A percentile compares a stretch with the other conserved stretches of the same genome.
These are phyloP conservation scores for Yamadazyma triangularis DNA, from an alignment of 1,139 yeast genomes.

Conservation along the genomic window DNA sequence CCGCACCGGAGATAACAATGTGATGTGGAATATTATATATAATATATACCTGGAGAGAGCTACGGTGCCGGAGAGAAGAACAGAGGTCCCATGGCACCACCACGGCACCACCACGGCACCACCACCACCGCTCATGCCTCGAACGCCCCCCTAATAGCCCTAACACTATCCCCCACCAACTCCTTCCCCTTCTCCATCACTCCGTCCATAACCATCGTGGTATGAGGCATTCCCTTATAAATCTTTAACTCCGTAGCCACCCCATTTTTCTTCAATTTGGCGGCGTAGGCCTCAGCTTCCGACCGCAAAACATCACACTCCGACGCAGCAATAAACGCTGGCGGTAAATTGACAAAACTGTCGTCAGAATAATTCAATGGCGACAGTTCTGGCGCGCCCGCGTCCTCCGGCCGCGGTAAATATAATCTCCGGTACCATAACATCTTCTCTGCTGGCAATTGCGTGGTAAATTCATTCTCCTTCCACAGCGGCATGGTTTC, in stretches of 20 bases:
- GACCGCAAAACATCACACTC: constrained; percentile 45
- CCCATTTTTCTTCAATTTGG: constrained; percentile 36
- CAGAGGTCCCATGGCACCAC: too few species aligned
- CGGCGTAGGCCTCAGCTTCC: constrained; percentile 41
- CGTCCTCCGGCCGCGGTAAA: constrained; percentile 32
- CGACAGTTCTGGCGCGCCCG: constrained; percentile 38
- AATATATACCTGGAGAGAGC: too few species aligned
- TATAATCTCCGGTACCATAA: constrained; percentile 44
- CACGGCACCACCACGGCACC: too few species aligned
- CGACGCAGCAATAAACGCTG: constrained; percentile 40
- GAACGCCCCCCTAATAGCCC: constrained; percentile 20
- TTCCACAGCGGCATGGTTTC: constrained; percentile 37
- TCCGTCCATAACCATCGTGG: constrained; percentile 47
- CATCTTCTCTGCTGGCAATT: constrained; percentile 47
- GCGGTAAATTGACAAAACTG: constrained; percentile 36
- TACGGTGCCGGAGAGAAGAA: too few species aligned
- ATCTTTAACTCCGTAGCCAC: constrained; percentile 27
- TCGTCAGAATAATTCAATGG: constrained; percentile 40
- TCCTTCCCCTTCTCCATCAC: constrained; percentile 36
- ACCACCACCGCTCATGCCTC: too few species aligned
- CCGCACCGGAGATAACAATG: too few species aligned
- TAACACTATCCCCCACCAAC: constrained; percentile 26
- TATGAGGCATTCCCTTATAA: constrained; percentile 44
- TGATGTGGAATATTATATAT: too few species aligned
- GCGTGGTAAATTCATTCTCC: constrained; percentile 40